phyloP scores from a whole-genome alignment of 2,329 filamentous ascomycete genomes.

The Nothomitra cinnamomea region DNA sequence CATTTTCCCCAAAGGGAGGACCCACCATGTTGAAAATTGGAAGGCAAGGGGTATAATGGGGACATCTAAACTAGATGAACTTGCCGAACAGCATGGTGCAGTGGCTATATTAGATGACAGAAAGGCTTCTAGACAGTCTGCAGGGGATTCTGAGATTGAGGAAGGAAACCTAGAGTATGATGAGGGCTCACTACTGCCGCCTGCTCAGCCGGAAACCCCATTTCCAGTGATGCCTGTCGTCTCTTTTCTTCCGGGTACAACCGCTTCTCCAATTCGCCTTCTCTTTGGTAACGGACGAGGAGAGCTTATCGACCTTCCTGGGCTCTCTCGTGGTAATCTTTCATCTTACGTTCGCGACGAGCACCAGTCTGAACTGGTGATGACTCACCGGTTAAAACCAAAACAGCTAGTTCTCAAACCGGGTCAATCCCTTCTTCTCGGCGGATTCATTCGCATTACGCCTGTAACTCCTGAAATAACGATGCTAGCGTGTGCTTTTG shows the following conservation, averaged over 20 bases:
- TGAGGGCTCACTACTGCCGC: slow-evolving; percentile 49
- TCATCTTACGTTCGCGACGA: slow-evolving; percentile 52
- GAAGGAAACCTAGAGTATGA: neutral
- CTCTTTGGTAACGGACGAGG: slow-evolving; percentile 75
- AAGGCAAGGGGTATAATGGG: neutral
- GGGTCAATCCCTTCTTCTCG: slow-evolving; percentile 62
- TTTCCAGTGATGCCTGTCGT: slow-evolving; percentile 78
- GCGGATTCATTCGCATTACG: slow-evolving; percentile 73
- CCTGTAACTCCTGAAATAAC: slow-evolving; percentile 46
- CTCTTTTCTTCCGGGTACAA: slow-evolving; percentile 78
- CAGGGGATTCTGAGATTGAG: neutral
- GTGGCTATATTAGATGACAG: neutral
- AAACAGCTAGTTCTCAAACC: slow-evolving; percentile 56
- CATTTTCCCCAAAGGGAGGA: slow-evolving; percentile 64
- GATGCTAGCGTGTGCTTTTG: slow-evolving; percentile 74
- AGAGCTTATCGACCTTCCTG: slow-evolving; percentile 85
- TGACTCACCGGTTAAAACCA: slow-evolving; percentile 60
- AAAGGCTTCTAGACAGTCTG: neutral
- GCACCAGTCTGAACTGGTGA: slow-evolving; percentile 51
- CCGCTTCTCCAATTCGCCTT: slow-evolving; percentile 83
- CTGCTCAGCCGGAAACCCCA: slow-evolving; percentile 50
- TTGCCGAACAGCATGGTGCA: neutral
- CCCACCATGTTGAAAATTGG: slow-evolving; percentile 13
- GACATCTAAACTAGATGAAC: neutral
- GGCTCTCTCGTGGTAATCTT: slow-evolving; percentile 57